Evolutionary conservation across 345 rosid genomes (phyloP).

Genomic region (Salix suchowensis): DNA sequence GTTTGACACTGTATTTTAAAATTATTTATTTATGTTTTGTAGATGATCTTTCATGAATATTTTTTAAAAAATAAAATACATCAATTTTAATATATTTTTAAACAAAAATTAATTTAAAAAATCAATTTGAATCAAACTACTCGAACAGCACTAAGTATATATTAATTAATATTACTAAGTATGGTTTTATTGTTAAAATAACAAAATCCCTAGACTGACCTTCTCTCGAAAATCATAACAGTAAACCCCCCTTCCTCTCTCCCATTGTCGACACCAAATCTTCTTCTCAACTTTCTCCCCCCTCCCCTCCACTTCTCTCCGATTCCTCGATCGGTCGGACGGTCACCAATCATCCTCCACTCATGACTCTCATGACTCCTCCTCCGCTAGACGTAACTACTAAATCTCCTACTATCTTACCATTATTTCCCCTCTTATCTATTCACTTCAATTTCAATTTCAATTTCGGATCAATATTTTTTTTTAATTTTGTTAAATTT

Average conservation of each 20-base stretch:
- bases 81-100: too few species aligned
- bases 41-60: too few species aligned
- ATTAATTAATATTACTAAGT: too few species aligned
- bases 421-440: slow-evolving; percentile 9
- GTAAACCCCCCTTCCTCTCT: background rate
- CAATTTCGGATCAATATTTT: background rate
- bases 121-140: too few species aligned
- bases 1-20: too few species aligned
- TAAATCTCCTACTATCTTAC: background rate
- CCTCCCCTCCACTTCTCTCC: slow-evolving; percentile 6
- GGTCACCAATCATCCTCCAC: slow-evolving; percentile 3
- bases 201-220: slow-evolving; percentile 8
- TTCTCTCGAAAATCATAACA: background rate
- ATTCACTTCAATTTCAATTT: background rate
- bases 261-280: background rate
- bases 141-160: too few species aligned
- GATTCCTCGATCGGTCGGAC: slow-evolving; percentile 32
- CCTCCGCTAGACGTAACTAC: slow-evolving; percentile 43
- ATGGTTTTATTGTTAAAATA: background rate
- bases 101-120: too few species aligned
- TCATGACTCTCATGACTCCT: slow-evolving; percentile 60
- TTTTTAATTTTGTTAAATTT: background rate
- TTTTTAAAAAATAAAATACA: too few species aligned
- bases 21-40: too few species aligned
- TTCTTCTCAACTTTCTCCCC: background rate